phyloP scores from a whole-genome alignment of 2,329 filamentous ascomycete species.

The Diplodia scrobiculata region DNA sequence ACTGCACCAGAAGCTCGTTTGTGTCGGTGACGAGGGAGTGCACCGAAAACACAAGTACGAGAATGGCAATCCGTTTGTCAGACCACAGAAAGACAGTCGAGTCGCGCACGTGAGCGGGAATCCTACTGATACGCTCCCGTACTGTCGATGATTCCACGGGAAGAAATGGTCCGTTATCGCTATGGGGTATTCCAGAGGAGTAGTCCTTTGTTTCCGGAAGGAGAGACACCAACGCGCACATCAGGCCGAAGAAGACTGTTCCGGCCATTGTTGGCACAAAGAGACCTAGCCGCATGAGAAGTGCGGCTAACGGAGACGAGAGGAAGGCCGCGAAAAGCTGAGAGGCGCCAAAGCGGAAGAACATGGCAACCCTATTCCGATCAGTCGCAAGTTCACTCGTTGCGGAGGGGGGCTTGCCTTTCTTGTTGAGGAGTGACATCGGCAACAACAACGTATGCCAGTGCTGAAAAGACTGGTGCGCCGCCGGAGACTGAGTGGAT shows the following conservation, averaged over 20 bases:
- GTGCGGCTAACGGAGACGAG: constrained; percentile 40
- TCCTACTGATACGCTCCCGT: background rate
- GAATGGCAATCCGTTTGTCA: constrained; percentile 39
- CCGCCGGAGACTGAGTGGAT: constrained; percentile 39
- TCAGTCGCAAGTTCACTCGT: background rate
- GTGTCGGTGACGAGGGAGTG: constrained; percentile 34
- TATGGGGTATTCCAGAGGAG: background rate
- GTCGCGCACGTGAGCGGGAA: constrained; percentile 28
- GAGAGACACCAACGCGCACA: constrained; percentile 31
- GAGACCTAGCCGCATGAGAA: constrained; percentile 41
- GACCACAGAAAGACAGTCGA: constrained; percentile 37
- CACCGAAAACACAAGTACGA: constrained; percentile 37
- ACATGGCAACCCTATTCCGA: constrained; percentile 35
- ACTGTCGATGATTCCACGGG: background rate
- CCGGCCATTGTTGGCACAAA: constrained; percentile 41
- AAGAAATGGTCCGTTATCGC: background rate
- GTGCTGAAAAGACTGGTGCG: constrained; percentile 33
- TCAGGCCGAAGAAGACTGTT: constrained; percentile 18
- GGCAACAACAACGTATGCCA: constrained; percentile 38
- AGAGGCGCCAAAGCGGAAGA: constrained; percentile 38
- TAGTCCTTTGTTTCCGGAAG: constrained; percentile 43
- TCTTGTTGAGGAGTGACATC: constrained; percentile 38
- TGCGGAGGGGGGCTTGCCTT: constrained; percentile 17
- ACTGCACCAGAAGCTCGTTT: constrained; percentile 53
- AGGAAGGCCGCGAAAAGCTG: constrained; percentile 37